A percentile compares a stretch with the other conserved stretches of the same genome.
Conservation (phyloP, 2,329 filamentous ascomycete genomes). For the Colletotrichum lentis region DNA sequence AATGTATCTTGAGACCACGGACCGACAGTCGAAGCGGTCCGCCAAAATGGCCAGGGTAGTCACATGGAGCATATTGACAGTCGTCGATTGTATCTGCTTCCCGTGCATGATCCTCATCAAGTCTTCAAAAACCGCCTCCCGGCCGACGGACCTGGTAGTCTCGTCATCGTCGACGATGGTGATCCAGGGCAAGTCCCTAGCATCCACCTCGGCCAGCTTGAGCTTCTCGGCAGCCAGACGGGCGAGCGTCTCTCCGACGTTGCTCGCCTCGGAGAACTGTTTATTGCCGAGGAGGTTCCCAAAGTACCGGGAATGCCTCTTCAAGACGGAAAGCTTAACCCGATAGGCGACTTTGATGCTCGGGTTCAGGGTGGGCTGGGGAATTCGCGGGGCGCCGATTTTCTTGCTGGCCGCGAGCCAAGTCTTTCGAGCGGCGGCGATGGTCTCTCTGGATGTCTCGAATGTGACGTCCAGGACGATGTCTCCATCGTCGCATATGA, state of each 20-base stretch:
- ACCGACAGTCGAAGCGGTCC: constrained; percentile 75
- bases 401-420: constrained; percentile 46
- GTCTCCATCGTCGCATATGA: constrained; percentile 67
- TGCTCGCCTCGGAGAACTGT: constrained; percentile 69
- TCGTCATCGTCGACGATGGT: constrained; percentile 73
- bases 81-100: constrained; percentile 49
- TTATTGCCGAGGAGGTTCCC: constrained; percentile 69
- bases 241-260: constrained; percentile 61
- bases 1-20: constrained; percentile 63
- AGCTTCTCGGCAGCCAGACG: constrained; percentile 58
- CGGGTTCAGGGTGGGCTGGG: constrained; percentile 48
- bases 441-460: constrained; percentile 62
- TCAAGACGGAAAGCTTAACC: constrained; percentile 65
- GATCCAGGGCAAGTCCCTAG: constrained; percentile 67
- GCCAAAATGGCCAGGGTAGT: constrained; percentile 75
- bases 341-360: constrained; percentile 62
- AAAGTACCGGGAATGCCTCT: constrained; percentile 74
- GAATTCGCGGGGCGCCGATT: constrained; percentile 40
- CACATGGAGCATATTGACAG: constrained; percentile 66
- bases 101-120: constrained; percentile 73
- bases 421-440: constrained; percentile 56
- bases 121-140: constrained; percentile 71
- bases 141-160: constrained; percentile 66
- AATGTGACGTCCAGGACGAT: constrained; percentile 73
- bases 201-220: constrained; percentile 58